phyloP scores from a whole-genome alignment of 148 eudicot genomes.

The Chenopodium berlandieri region DNA sequence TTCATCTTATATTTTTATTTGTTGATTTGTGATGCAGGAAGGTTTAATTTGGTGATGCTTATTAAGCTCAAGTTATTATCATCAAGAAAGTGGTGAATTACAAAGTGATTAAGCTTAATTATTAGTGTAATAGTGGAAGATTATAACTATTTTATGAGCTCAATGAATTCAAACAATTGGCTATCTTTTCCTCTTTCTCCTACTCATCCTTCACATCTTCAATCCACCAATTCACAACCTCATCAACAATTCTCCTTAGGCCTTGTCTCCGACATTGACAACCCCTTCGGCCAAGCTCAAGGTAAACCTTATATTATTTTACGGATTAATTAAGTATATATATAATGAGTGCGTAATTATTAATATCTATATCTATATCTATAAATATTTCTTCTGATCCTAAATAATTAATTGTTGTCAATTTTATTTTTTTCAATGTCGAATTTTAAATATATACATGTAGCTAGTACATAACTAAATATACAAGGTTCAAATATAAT shows the following conservation, averaged over 20 bases:
- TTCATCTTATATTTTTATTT: background rate
- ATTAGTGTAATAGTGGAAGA: background rate
- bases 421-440: background rate
- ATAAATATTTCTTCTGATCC: background rate
- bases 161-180: constrained; percentile 96
- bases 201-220: constrained; percentile 58
- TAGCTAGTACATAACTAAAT: too few species aligned
- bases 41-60: constrained; percentile 11
- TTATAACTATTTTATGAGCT: constrained; percentile 8
- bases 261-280: constrained; percentile 60
- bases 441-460: too few species aligned
- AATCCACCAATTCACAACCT: constrained; percentile 29
- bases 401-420: background rate
- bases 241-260: constrained; percentile 84
- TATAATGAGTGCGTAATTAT: too few species aligned
- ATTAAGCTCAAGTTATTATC: constrained; percentile 20
- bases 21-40: constrained; percentile 20
- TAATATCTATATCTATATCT: background rate
- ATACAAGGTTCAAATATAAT: too few species aligned
- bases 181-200: constrained; percentile 93
- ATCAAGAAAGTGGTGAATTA: constrained; percentile 4
- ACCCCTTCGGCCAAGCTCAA: constrained; percentile 63
- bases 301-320: constrained; percentile 31
- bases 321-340: too few species aligned
- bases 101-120: background rate